A percentile compares a stretch with the other conserved stretches of the same genome.
phyloP scores from a whole-genome alignment of 768 basidiomycete genomes.

The Macrolepiota dolichaula region DNA sequence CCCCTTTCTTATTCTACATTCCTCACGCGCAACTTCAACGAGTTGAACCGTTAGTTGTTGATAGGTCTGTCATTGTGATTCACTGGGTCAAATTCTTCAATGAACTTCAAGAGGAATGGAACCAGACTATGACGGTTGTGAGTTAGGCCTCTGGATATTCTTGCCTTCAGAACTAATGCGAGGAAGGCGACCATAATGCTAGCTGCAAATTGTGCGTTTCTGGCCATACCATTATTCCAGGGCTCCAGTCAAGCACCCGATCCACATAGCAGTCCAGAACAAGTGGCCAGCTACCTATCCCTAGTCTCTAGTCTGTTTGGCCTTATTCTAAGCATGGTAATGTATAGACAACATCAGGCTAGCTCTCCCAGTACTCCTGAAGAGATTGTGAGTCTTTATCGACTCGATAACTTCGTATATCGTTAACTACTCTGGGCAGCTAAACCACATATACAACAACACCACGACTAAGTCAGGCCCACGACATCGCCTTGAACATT shows the following conservation, averaged over 20 bases:
- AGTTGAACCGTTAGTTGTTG: background rate
- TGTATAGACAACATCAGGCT: background rate
- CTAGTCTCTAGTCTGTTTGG: constrained; percentile 1
- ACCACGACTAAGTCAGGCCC: background rate
- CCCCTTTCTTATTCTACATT: constrained; percentile 4
- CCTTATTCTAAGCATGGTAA: constrained; percentile 3
- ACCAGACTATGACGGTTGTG: background rate
- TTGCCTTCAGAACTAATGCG: background rate
- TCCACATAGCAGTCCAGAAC: constrained; percentile 3
- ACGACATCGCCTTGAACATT: background rate
- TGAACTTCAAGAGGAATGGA: constrained; percentile 5
- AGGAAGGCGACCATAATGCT: constrained; percentile 7
- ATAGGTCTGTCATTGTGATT: background rate
- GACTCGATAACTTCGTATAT: no score
- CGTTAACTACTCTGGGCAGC: background rate
- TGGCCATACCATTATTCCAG: constrained; percentile 8
- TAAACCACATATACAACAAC: background rate
- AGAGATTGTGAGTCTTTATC: background rate
- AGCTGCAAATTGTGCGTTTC: constrained; percentile 6
- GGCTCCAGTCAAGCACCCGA: background rate
- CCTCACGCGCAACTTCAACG: background rate
- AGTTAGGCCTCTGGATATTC: background rate
- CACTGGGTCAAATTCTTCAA: constrained; percentile 5
- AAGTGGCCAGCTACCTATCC: constrained; percentile 7
- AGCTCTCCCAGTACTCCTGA: background rate